Base-by-base conservation (phyloP, 345 rosid species). In the Euphorbia tirucalli region DNA sequence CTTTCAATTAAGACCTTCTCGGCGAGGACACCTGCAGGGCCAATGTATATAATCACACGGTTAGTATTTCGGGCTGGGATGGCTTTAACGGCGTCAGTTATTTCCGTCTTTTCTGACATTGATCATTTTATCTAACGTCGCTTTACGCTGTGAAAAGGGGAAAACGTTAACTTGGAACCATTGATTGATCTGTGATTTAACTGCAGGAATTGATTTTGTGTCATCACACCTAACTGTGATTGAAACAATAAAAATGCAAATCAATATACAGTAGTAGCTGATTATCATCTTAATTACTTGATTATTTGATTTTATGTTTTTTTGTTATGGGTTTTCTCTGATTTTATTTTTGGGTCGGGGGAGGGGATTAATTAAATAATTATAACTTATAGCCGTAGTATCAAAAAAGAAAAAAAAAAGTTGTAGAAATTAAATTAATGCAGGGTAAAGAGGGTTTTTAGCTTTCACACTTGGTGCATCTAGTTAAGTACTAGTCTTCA, bases 11-110 rank as follows among this genome's bases (percentile, higher is more conserved):
- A 82, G 54, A 90, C 48, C 57, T 87, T 90, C 83, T 90, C 93
- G 6, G 2, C 21, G 70, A 88, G 87, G 7, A 32, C 75, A 14
- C 96, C 96, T n/a, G n/a, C n/a, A 0, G 73, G 74, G 4, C 82
- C 90, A 24, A 90, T 82, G 28, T 73, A 74, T 9, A 90, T 56
- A 55, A 90, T 80, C 54, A 90, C 89, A 2, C 93, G 83, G 59
- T 72, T 72, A 48, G 10, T 79, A 61, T 90, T 90, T 28, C 76
- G 79, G 16, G 32, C 24, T 0, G 85, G 87, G 27, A 90, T 65
- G 58, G 83, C 82, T 4, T 74, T 71, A 30, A 90, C 61, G 24
- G 97, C 97, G 11, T 78, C 91, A 5, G 67, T 74, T 57, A 90
- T 31, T 79, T 24, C 93, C 91, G 48, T 82, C 84, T 61, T 77